These are phyloP conservation scores for Aspergillus homomorphus DNA, from an alignment of 495 filamentous ascomycete species.

Conservation along the genomic window DNA sequence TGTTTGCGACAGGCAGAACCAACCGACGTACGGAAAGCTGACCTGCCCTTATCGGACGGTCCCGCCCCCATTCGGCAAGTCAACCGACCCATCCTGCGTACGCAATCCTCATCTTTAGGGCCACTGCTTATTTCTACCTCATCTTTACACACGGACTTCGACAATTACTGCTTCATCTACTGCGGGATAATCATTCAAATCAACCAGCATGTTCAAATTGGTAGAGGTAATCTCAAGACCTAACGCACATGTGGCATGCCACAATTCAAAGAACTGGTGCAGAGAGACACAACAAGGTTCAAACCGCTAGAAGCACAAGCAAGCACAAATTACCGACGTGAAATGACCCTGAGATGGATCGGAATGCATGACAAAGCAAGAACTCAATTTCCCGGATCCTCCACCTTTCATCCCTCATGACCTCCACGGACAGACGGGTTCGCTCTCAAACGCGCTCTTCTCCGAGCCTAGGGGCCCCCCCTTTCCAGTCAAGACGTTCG, in stretches of 20 bases:
- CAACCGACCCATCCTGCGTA: neutral
- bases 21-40: neutral
- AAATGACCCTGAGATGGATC: neutral
- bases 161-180: neutral
- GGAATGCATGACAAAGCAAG: conserved; percentile 6
- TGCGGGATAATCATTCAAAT: neutral
- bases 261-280: neutral
- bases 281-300: neutral
- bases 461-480: conserved; percentile 70
- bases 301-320: conserved; percentile 10
- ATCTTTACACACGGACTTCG: neutral
- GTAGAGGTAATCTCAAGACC: neutral
- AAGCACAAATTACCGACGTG: conserved; percentile 1
- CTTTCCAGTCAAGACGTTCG: conserved; percentile 88
- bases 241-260: neutral
- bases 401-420: neutral
- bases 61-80: conserved; percentile 11
- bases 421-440: conserved; percentile 1
- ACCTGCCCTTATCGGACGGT: conserved; percentile 10
- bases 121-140: conserved; percentile 8
- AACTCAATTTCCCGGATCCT: conserved; percentile 1
- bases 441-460: conserved; percentile 45
- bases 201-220: neutral
- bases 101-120: neutral
- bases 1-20: neutral